Evolutionary conservation across 2,329 filamentous ascomycete genomes (phyloP), one percentile per base, ranked within the genome.

Genomic region (Colletotrichum chrysophilum): DNA sequence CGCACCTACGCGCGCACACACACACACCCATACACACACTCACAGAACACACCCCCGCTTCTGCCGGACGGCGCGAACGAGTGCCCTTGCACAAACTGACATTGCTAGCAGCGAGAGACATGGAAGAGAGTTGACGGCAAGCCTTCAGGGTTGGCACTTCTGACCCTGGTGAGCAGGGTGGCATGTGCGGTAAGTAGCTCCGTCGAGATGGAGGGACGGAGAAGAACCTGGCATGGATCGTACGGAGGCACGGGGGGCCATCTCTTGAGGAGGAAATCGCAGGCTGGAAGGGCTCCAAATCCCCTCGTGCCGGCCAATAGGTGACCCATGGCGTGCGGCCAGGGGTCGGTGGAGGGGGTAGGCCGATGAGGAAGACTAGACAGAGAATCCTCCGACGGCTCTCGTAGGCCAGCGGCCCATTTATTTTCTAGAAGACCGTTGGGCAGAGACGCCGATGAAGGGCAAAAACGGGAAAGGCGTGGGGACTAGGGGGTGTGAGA

Each of bases 381-480:
- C 81, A 82, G 83, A 85, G 83, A 87, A 87, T 85, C 83, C 85
- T 88, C 86, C 86, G 86, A 87, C 78, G 79, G 78, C 79, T 82
- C 82, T 83, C 78, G 81, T 79, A 79, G 80, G 79, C 78, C 78
- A 79, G 75, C 78, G 87, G 80, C 84, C 87, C 86, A 84, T 85
- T 85, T 82, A 84, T 85, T 75, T 85, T 86, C 83, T 85, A 85
- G 83, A 87, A 85, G 82, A 83, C 85, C 85, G 86, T 88, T 87
- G 85, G 86, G 82, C 81, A 85, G 84, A 85, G 80, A 80, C 83
- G 82, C 81, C 83, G 82, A 84, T 81, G 79, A 77, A 81, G 77
- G 81, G 79, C 76, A 84, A 80, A 72, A 81, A 86, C 81, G 71
- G 84, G 85, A 83, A 86, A 85, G 83, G 85, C 82, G 83, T 81